Evolutionary conservation across 139 green algal species (phyloP), one percentile per base, ranked within the genome.

Genomic region (Zygnema cylindricum): DNA sequence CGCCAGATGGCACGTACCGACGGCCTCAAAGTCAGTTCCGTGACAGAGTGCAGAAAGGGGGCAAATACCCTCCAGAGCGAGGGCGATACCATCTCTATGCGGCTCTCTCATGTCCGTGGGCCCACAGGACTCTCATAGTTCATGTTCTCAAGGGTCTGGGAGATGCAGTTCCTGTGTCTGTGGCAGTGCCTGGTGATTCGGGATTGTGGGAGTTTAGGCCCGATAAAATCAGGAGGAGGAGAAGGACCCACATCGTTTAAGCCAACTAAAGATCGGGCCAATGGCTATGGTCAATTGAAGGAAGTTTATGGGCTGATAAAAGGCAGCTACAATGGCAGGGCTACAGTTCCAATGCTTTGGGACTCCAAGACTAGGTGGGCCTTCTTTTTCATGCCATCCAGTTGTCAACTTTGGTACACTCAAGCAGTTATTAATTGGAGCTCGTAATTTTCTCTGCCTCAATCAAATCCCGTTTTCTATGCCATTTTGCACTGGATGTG

Each of bases 71-170:
- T 7, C 79, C 89, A 22, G 95, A 95, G 83, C 76, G 91, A 1
- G 93, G 89, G 0, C 93, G 95, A 7, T 98, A 98, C 84, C 91
- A 95, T 33, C 40, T 98, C 49, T 98, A 98, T 77, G 86, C 98
- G 0, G 97, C 97, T 69, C 98, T 99, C 81, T 94, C 97, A 16
- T 99, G 97, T 91, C 97, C 97, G 55, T 99, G 97, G 97, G 98
- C 97, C 92, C 97, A 99, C 89, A 91, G 97, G 22, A 95, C 98
- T 39, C 41, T 81, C 75, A 87, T 93, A 69, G 88, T 92, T 55
- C 88, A 79, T 71, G 1, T 86, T 11, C 73, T 92, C 84, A 92
- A 92, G 88, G 89, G 87, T 42, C 55, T 90, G 0, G 36, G 0
- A 23, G 41, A 82, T 30, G 88, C 33, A 22, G 69, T 92, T 49